Percentiles rank a stretch among this genome's conserved stretches.
Conservation (phyloP, 495 filamentous ascomycete genomes). For the Gamarada debralockiae region DNA sequence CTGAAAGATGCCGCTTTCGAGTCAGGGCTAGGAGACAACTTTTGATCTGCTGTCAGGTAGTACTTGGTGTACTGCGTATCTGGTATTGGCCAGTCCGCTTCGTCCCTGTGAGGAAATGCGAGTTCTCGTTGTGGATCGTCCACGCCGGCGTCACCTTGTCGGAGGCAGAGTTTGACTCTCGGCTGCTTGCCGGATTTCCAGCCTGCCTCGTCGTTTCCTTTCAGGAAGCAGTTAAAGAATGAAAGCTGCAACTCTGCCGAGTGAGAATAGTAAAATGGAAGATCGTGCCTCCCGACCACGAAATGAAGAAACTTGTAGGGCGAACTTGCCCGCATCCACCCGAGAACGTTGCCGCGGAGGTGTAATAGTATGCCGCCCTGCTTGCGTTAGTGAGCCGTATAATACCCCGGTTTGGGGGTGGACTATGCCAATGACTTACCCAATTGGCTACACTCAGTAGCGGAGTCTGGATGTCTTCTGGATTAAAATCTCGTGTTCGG, state of each 20-base stretch:
- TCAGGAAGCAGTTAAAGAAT: slow-evolving; percentile 66
- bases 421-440: too few species aligned
- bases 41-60: background rate
- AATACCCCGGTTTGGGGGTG: too few species aligned
- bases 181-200: slow-evolving; percentile 56
- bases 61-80: background rate
- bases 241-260: slow-evolving; percentile 60
- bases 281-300: slow-evolving; percentile 64
- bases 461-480: slow-evolving; percentile 60
- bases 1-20: too few species aligned
- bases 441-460: slow-evolving; percentile 56
- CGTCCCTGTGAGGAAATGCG: slow-evolving; percentile 27
- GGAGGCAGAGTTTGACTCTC: slow-evolving; percentile 51
- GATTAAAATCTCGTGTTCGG: slow-evolving; percentile 52
- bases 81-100: background rate
- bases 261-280: slow-evolving; percentile 66
- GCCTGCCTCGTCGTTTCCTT: slow-evolving; percentile 53
- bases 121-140: slow-evolving; percentile 52
- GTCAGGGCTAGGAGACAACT: too few species aligned
- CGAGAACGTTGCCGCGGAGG: slow-evolving; percentile 61
- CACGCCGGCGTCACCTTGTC: slow-evolving; percentile 59
- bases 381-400: too few species aligned
- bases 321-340: slow-evolving; percentile 55
- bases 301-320: slow-evolving; percentile 62
- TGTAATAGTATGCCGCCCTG: slow-evolving; percentile 59